Evolutionary conservation across 805 yeast genomes (phyloP).

Genomic region (Saccharomycopsis sp.): DNA sequence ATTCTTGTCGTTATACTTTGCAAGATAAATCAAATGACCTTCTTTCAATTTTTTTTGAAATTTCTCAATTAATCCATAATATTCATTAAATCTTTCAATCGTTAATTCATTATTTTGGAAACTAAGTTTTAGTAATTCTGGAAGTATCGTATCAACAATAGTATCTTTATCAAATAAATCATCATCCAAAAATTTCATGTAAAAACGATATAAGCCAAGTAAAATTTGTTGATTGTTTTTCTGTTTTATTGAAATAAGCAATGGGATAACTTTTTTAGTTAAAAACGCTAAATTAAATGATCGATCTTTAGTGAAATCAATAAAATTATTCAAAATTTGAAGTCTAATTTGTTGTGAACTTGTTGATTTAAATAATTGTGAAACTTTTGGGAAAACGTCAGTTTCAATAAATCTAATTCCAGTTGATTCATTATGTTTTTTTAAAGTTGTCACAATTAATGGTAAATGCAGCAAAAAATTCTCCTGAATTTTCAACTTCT

Average conservation of each 20-base stretch:
- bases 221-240: constrained; percentile 64
- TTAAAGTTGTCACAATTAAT: constrained; percentile 38
- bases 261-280: constrained; percentile 73
- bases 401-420: constrained; percentile 43
- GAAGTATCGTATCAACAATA: constrained; percentile 47
- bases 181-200: constrained; percentile 25
- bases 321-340: constrained; percentile 55
- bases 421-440: constrained; percentile 25
- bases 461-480: constrained; percentile 27
- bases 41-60: constrained; percentile 39
- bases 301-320: constrained; percentile 47
- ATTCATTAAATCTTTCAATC: constrained; percentile 35
- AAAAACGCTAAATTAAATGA: constrained; percentile 66
- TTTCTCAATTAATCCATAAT: constrained; percentile 33
- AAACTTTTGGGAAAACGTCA: constrained; percentile 64
- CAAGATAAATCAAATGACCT: constrained; percentile 32
- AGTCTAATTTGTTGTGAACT: constrained; percentile 75
- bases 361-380: constrained; percentile 74
- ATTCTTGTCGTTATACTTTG: constrained; percentile 25
- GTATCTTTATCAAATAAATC: constrained; percentile 40
- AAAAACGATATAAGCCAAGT: constrained; percentile 41
- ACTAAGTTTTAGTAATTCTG: constrained; percentile 45
- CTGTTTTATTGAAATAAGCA: constrained; percentile 62
- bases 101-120: constrained; percentile 37
- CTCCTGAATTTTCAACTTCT: constrained; percentile 30